Base-by-base conservation (phyloP, 441 rosid genomes). In the Gossypium lobatum region DNA sequence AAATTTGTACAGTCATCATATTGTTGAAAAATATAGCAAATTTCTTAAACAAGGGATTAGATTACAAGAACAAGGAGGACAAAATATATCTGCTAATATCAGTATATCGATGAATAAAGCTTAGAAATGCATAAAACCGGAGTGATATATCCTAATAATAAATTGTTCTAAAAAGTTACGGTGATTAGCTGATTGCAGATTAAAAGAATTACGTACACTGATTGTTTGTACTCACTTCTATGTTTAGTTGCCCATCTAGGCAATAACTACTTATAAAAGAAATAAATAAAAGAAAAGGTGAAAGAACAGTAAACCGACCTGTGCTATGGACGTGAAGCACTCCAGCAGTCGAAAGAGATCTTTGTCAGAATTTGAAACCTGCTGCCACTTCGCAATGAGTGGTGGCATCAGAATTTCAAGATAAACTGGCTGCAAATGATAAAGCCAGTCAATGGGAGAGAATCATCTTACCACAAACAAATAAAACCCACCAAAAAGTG, bases 371-470 rank as follows among this genome's bases (percentile, higher is more conserved):
- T 96, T 91, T 76, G 97, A 84, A 75, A 96, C 90, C 79, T 90
- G 97, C 80, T 91, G 97, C 99, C 99, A 96, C 86, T 96, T 96
- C 70, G 91, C 85, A 59, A 96, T 86, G 71, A 96, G 81, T 73
- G 98, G 98, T 18, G 97, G 97, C 97, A 96, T 93, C 88, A 96
- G 73, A 82, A 93, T 90, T 37, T 90, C 90, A 80, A 96, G 96
- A 86, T 84, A 88, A 61, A 59, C 76, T 4, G 98, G 88, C 99
- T 96, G 93, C 88, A 87, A 26, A 81, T 66, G 48, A 71, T 55
- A 83, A 57, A 74, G 79, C 78, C 59, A 69, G 26, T 71, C 39
- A 78, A 65, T 64, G 55, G 31, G 91, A 25, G 20, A 77, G 11
- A 73, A 11, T 8, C 66, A 53, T 69, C 64, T 4, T 52, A 42